These are phyloP conservation scores for Harringtonia lauricola DNA, from an alignment of 2,329 filamentous ascomycete genomes.

Conservation along the genomic window DNA sequence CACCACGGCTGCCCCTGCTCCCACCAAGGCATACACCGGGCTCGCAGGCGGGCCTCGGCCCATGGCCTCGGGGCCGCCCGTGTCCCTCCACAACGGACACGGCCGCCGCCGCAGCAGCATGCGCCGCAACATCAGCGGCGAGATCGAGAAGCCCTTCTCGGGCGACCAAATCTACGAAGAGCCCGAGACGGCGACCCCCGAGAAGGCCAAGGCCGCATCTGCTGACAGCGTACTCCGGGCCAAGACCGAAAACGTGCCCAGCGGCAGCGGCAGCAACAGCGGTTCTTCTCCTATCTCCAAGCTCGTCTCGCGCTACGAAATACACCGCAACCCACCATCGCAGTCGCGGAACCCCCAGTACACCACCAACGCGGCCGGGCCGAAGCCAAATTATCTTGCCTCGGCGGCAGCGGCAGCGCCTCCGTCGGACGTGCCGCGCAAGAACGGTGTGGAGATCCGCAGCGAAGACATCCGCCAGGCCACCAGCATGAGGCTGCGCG, in stretches of 20 bases:
- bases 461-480: slow-evolving; percentile 81
- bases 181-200: slow-evolving; percentile 40
- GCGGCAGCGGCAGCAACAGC: slow-evolving; percentile 19
- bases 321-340: slow-evolving; percentile 71
- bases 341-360: slow-evolving; percentile 77
- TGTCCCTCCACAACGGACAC: slow-evolving; percentile 14
- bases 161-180: slow-evolving; percentile 86
- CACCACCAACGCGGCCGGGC: slow-evolving; percentile 47
- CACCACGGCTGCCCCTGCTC: no score
- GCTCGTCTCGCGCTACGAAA: slow-evolving; percentile 42
- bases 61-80: slow-evolving; percentile 13
- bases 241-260: slow-evolving; percentile 53
- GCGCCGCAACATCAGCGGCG: slow-evolving; percentile 60
- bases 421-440: slow-evolving; percentile 42
- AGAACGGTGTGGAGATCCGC: slow-evolving; percentile 73
- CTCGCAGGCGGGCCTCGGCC: slow-evolving; percentile 20
- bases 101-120: slow-evolving; percentile 50
- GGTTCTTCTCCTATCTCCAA: slow-evolving; percentile 20
- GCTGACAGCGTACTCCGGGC: slow-evolving; percentile 30
- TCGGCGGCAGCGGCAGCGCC: neutral
- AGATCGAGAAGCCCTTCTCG: slow-evolving; percentile 55
- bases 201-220: slow-evolving; percentile 10
- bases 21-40: slow-evolving; percentile 29
- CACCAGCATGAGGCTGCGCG: slow-evolving; percentile 78
- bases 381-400: neutral